phyloP scores from a whole-genome alignment of 345 rosid genomes.

The Populus nigra region DNA sequence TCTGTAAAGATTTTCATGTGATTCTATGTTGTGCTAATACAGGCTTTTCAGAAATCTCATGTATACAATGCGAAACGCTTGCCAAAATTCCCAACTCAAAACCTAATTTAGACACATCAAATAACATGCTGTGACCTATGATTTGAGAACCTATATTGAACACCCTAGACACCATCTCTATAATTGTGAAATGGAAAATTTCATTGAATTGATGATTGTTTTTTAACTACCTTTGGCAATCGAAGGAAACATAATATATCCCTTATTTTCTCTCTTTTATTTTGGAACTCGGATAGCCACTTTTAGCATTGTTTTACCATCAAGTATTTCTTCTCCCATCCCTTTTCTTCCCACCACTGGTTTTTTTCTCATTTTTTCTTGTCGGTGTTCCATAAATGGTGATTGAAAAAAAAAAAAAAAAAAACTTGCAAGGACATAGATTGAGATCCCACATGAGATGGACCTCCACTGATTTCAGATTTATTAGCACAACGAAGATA shows the following conservation, averaged over 20 bases:
- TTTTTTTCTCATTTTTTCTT: background rate
- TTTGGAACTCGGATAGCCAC: too few relatives aligned
- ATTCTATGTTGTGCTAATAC: too few relatives aligned
- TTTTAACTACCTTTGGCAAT: background rate
- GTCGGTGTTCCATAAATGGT: conserved; percentile 2
- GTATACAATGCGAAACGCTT: too few relatives aligned
- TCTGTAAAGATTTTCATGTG: too few relatives aligned
- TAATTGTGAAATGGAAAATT: background rate
- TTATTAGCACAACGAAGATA: background rate
- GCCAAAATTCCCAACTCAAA: too few relatives aligned
- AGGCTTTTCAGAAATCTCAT: too few relatives aligned
- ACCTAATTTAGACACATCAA: too few relatives aligned
- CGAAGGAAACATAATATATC: background rate
- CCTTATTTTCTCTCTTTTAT: background rate
- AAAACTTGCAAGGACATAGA: background rate
- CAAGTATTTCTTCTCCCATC: too few relatives aligned
- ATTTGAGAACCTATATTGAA: too few relatives aligned
- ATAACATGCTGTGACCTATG: too few relatives aligned
- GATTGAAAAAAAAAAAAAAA: background rate
- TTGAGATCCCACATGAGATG: background rate
- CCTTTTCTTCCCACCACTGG: background rate
- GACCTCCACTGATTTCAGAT: background rate
- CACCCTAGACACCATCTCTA: background rate
- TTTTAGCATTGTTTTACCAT: too few relatives aligned
- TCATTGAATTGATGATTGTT: background rate